phyloP scores from a whole-genome alignment of 2,329 filamentous ascomycete genomes.

The Colletotrichum nymphaeae region DNA sequence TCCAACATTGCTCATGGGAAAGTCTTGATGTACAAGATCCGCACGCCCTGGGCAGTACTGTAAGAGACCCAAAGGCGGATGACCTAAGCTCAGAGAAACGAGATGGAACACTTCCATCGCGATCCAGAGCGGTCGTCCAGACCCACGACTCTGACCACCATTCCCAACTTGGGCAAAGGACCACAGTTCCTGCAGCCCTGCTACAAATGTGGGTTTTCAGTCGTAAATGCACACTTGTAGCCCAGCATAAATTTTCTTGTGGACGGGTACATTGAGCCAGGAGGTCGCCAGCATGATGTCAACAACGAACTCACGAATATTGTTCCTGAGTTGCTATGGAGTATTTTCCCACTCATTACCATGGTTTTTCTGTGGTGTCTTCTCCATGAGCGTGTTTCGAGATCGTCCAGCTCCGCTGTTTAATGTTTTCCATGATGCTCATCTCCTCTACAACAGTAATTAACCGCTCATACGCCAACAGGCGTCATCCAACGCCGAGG shows the following conservation, averaged over 20 bases:
- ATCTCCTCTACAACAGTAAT: neutral
- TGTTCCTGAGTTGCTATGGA: neutral
- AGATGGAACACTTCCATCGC: constrained; percentile 29
- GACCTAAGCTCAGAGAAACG: neutral
- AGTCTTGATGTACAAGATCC: neutral
- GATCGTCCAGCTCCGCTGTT: neutral
- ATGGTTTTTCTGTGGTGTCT: neutral
- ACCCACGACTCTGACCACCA: constrained; percentile 19
- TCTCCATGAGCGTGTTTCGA: neutral
- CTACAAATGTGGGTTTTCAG: neutral
- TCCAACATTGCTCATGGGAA: neutral
- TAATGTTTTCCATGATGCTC: neutral
- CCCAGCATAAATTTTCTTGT: neutral
- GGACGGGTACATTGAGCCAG: neutral
- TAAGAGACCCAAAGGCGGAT: neutral
- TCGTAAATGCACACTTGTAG: neutral
- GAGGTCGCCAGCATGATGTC: constrained; percentile 21
- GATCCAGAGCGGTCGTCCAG: constrained; percentile 27
- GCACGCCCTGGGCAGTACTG: neutral
- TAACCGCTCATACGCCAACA: neutral
- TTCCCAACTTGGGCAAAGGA: constrained; percentile 14
- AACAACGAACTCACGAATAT: neutral
- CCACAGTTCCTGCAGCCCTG: constrained; percentile 36
- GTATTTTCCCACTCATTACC: neutral
- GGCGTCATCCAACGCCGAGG: neutral